phyloP scores from a whole-genome alignment of 495 filamentous ascomycete genomes.

The Penicillium lagena region DNA sequence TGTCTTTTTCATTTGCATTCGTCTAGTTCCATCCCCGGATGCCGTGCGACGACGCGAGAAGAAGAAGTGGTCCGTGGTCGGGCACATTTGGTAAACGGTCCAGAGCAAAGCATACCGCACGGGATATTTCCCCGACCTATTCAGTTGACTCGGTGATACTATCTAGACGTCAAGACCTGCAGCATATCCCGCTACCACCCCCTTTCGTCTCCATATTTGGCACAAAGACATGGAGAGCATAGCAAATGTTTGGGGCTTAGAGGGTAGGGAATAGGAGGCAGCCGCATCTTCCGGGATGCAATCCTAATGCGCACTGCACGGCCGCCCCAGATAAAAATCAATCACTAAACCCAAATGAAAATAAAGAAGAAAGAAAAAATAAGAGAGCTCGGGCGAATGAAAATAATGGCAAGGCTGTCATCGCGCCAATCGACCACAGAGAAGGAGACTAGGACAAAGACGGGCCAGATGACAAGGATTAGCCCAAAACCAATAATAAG shows the following conservation, averaged over 20 bases:
- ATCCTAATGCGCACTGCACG: no score
- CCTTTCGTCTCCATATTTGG: conserved; percentile 7
- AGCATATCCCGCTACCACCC: no score
- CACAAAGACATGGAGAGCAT: conserved; percentile 7
- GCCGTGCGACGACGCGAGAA: neutral
- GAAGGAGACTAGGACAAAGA: conserved; percentile 4
- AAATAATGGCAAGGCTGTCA: no score
- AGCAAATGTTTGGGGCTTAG: neutral
- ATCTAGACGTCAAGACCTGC: neutral
- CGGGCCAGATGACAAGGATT: conserved; percentile 4
- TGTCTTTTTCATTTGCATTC: conserved; percentile 4
- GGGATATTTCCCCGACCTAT: neutral
- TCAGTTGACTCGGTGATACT: neutral
- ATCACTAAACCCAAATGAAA: no score
- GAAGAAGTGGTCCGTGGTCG: conserved; percentile 3
- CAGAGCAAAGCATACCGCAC: neutral
- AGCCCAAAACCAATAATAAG: conserved; percentile 7
- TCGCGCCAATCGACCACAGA: neutral
- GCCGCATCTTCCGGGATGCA: no score
- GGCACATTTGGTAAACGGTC: neutral
- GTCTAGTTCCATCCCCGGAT: conserved; percentile 13
- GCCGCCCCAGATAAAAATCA: no score
- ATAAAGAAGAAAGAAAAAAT: no score
- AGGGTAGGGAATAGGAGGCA: neutral
- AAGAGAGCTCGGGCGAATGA: no score